Evolutionary conservation across 2,329 filamentous ascomycete species (phyloP).

Genomic region (Emydomyces testavorans): DNA sequence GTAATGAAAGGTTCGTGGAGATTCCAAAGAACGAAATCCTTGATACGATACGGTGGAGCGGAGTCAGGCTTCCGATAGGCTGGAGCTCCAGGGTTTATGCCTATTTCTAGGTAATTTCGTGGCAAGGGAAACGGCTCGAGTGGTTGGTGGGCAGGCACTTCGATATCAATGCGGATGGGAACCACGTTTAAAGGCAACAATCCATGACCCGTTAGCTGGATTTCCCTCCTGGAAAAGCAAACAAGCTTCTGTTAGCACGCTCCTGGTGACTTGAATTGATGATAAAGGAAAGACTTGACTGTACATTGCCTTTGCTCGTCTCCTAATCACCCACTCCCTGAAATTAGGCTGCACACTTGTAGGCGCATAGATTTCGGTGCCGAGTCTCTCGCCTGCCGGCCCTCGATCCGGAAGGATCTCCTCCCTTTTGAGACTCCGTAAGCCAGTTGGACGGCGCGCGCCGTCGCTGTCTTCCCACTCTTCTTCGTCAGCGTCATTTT

Average conservation of each 20-base stretch:
- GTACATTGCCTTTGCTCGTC: conserved; percentile 28
- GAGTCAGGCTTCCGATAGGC: conserved; percentile 69
- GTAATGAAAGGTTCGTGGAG: conserved; percentile 88
- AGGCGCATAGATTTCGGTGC: conserved; percentile 67
- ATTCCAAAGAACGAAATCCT: conserved; percentile 97
- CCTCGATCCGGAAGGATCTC: conserved; percentile 54
- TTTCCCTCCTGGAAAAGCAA: conserved; percentile 1
- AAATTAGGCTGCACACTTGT: conserved; percentile 83
- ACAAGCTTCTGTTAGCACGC: neutral
- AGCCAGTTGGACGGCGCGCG: conserved; percentile 59
- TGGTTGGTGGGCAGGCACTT: conserved; percentile 60
- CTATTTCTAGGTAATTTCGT: conserved; percentile 31
- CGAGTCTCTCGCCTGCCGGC: conserved; percentile 62
- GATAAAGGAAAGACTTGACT: conserved; percentile 23
- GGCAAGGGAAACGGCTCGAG: conserved; percentile 39
- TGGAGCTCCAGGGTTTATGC: conserved; percentile 54
- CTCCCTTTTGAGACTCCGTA: conserved; percentile 71
- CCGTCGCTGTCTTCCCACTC: conserved; percentile 56
- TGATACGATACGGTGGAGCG: conserved; percentile 74
- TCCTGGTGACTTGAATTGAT: neutral
- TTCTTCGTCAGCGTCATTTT: conserved; percentile 78
- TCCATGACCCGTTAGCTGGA: conserved; percentile 1
- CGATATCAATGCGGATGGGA: conserved; percentile 90
- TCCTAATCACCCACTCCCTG: conserved; percentile 87
- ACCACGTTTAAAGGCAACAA: conserved; percentile 74